Percentiles rank a stretch among this genome's conserved stretches.
Evolutionary conservation across 345 rosid species (phyloP).

Genomic region (Populus euphratica): DNA sequence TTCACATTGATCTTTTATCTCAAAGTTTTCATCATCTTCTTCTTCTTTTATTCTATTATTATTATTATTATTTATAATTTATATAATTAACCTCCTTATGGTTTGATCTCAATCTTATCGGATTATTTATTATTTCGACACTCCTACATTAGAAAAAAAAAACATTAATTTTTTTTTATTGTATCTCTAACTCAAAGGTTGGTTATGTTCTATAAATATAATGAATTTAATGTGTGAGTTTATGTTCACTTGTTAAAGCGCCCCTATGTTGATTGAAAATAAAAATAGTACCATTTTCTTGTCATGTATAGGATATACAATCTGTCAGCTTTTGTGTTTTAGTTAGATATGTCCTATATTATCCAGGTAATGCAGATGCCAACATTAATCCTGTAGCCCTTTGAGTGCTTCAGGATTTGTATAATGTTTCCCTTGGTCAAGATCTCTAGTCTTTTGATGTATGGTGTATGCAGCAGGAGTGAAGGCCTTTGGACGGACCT

Average conservation of each 20-base stretch:
- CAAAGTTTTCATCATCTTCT: too few species aligned
- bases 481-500: constrained; percentile 35
- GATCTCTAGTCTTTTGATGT: neutral
- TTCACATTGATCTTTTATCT: too few species aligned
- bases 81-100: too few species aligned
- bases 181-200: constrained; percentile 56
- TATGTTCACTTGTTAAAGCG: too few species aligned
- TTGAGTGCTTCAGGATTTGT: neutral
- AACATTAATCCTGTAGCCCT: neutral
- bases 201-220: constrained; percentile 13
- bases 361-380: neutral
- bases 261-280: neutral
- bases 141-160: too few species aligned
- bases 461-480: neutral
- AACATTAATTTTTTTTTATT: too few species aligned
- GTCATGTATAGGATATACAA: neutral
- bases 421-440: neutral
- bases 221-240: neutral
- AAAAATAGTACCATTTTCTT: neutral
- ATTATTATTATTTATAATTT: too few species aligned
- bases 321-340: neutral
- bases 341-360: neutral
- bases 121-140: too few species aligned
- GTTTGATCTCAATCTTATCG: too few species aligned
- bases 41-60: too few species aligned